These are phyloP conservation scores for Talaromyces trachyspermus DNA, from an alignment of 495 filamentous ascomycete species.

Conservation along the genomic window DNA sequence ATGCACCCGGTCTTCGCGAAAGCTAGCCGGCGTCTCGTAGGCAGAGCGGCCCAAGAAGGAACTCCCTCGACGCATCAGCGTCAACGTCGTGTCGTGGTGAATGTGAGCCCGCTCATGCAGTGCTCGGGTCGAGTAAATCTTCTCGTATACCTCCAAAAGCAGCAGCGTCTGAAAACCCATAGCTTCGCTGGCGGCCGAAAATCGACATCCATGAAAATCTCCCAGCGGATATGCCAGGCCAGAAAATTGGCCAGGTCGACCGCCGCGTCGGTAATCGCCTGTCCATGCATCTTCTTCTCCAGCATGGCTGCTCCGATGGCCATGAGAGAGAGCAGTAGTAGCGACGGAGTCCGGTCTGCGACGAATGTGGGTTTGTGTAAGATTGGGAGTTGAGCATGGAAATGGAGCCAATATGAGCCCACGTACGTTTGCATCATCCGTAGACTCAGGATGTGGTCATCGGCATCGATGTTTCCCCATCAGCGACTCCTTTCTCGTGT, in stretches of 20 bases:
- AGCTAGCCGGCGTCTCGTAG: slow-evolving; percentile 79
- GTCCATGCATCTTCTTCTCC: slow-evolving; percentile 70
- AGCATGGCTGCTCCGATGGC: slow-evolving; percentile 86
- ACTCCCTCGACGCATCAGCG: slow-evolving; percentile 86
- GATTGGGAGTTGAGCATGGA: slow-evolving; percentile 90
- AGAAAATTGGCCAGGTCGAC: slow-evolving; percentile 78
- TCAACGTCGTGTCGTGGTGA: slow-evolving; percentile 92
- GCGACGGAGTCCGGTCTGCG: slow-evolving; percentile 73
- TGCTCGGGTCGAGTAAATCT: slow-evolving; percentile 86
- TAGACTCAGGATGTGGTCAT: slow-evolving; percentile 72
- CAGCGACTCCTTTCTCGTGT: slow-evolving; percentile 68
- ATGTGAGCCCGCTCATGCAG: slow-evolving; percentile 96
- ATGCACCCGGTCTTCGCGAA: slow-evolving; percentile 55
- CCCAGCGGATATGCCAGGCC: slow-evolving; percentile 86
- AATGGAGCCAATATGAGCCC: slow-evolving; percentile 87
- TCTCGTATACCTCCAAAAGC: slow-evolving; percentile 89
- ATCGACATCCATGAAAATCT: slow-evolving; percentile 83
- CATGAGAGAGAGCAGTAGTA: slow-evolving; percentile 89
- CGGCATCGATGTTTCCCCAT: slow-evolving; percentile 69
- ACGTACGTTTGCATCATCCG: slow-evolving; percentile 96
- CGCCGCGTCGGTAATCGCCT: slow-evolving; percentile 61
- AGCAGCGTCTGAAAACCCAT: slow-evolving; percentile 96
- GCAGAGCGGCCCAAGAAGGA: slow-evolving; percentile 87
- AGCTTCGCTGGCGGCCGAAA: slow-evolving; percentile 92
- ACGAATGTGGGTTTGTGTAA: slow-evolving; percentile 91